phyloP scores from a whole-genome alignment of 106 monocot species.

The Phalaenopsis equestris region DNA sequence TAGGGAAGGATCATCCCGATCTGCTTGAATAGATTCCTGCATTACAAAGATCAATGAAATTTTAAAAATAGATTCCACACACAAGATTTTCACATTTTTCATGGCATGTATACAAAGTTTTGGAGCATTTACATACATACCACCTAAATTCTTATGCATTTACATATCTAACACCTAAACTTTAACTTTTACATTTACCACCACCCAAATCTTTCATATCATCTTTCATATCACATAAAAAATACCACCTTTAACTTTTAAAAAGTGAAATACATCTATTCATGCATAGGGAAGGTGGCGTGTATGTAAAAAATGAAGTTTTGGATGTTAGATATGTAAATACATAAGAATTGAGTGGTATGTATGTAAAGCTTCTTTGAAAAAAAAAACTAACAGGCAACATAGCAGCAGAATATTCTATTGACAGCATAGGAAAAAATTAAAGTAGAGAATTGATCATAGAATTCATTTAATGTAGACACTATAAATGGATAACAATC shows the following conservation, averaged over 20 bases:
- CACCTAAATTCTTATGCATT: too few species aligned
- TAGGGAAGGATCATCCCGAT: conserved; percentile 85
- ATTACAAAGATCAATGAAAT: not conserved
- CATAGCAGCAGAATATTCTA: not conserved
- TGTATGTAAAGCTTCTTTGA: not conserved
- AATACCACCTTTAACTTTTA: too few species aligned
- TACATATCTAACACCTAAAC: too few species aligned
- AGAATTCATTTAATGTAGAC: not conserved
- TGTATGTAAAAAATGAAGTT: too few species aligned
- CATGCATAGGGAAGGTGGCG: too few species aligned
- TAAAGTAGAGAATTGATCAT: not conserved
- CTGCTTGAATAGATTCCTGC: conserved; percentile 75
- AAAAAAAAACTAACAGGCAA: not conserved
- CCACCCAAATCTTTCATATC: too few species aligned
- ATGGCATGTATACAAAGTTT: not conserved
- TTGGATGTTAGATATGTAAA: too few species aligned
- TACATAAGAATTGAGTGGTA: too few species aligned
- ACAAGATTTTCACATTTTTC: not conserved
- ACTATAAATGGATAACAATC: not conserved
- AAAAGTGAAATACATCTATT: too few species aligned
- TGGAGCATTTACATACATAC: too few species aligned
- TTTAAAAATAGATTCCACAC: not conserved
- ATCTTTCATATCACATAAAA: too few species aligned
- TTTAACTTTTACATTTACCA: too few species aligned
- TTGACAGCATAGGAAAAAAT: not conserved